Conservation (phyloP, 352 stramenopile species). For the Aphanomyces cochlioides region DNA sequence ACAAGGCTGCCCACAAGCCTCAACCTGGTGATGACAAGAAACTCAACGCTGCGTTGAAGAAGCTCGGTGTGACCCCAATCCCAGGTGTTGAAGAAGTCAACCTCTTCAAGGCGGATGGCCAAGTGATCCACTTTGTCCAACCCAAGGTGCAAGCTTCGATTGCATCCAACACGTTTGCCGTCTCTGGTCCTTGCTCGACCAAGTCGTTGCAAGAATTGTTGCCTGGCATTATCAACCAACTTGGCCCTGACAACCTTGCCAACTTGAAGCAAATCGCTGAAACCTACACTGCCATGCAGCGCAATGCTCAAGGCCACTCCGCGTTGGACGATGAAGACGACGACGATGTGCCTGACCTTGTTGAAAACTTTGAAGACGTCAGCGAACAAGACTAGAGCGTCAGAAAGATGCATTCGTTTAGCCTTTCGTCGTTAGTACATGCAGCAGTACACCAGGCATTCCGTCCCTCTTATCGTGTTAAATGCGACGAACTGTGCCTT, state of each 20-base stretch:
- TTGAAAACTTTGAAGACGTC: slow-evolving; percentile 98
- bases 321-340: slow-evolving; percentile 88
- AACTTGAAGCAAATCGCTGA: slow-evolving; percentile 94
- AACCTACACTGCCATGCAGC: slow-evolving; percentile 77
- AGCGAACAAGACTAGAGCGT: slow-evolving; percentile 75
- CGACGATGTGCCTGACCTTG: slow-evolving; percentile 96
- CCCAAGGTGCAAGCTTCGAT: slow-evolving; percentile 98
- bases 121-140: slow-evolving; percentile 97
- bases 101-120: slow-evolving; percentile 99
- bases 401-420: neutral
- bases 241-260: slow-evolving; percentile 95
- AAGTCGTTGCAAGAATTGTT: slow-evolving; percentile 98
- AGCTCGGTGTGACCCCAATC: slow-evolving; percentile 97
- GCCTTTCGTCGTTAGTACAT: slow-evolving; percentile 30
- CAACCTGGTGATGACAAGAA: slow-evolving; percentile 96
- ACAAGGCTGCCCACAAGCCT: slow-evolving; percentile 92
- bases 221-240: slow-evolving; percentile 97
- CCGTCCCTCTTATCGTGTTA: slow-evolving; percentile 1
- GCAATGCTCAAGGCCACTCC: slow-evolving; percentile 64
- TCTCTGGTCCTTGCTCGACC: slow-evolving; percentile 92
- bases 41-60: slow-evolving; percentile 96
- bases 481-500: slow-evolving; percentile 33
- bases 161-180: slow-evolving; percentile 97
- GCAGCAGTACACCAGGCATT: slow-evolving; percentile 29
- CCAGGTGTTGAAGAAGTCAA: slow-evolving; percentile 99